These are phyloP conservation scores for Candida chauliodis DNA, from an alignment of 805 yeast species.

Conservation along the genomic window DNA sequence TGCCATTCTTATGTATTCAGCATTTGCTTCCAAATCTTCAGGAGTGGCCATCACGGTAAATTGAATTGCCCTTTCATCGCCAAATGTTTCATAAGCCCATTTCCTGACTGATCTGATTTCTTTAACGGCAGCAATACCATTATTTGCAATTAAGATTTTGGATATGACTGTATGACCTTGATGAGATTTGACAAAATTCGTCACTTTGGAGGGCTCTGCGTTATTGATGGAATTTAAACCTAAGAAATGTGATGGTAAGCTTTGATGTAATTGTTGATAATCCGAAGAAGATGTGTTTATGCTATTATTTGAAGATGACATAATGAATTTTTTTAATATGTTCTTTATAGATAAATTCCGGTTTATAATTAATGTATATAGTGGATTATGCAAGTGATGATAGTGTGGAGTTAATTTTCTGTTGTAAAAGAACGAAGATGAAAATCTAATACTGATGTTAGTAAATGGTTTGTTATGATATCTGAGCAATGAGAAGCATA, in stretches of 20 bases:
- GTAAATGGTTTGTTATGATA: too few species aligned
- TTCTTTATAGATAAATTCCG: not conserved
- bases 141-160: constrained; percentile 89
- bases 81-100: constrained; percentile 99
- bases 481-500: not conserved
- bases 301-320: constrained; percentile 4
- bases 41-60: constrained; percentile 99
- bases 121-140: constrained; percentile 99
- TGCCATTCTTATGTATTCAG: constrained; percentile 98
- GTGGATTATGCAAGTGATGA: too few species aligned
- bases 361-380: not conserved
- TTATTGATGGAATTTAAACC: constrained; percentile 76
- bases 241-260: constrained; percentile 68
- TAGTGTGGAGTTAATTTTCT: too few species aligned
- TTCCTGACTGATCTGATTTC: constrained; percentile 96
- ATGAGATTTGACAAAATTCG: constrained; percentile 78
- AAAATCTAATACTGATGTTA: too few species aligned
- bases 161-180: constrained; percentile 95
- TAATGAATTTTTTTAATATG: constrained; percentile 1
- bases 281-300: constrained; percentile 12
- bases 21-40: constrained; percentile 95
- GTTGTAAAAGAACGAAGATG: too few species aligned
- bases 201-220: constrained; percentile 76
- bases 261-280: constrained; percentile 24
- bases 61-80: constrained; percentile 87